phyloP scores from a whole-genome alignment of 306 rosid species.

The Mimosa bimucronata region DNA sequence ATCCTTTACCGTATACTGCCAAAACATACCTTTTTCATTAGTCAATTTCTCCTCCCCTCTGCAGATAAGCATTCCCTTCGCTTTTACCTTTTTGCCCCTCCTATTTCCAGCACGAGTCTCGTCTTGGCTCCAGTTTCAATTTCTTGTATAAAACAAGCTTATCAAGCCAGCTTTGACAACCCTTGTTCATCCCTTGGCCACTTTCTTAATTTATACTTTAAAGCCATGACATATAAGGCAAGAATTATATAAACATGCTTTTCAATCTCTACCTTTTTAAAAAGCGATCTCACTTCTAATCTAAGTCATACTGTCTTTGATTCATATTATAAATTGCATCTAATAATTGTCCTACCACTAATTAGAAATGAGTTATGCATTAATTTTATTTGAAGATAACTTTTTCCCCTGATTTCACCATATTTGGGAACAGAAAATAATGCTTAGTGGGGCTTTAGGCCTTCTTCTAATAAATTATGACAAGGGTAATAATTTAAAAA shows the following conservation, averaged over 20 bases:
- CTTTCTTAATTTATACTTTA: not conserved
- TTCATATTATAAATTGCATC: too few relatives aligned
- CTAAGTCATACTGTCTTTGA: not conserved
- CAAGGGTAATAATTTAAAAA: too few relatives aligned
- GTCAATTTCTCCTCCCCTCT: not conserved
- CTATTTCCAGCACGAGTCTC: not conserved
- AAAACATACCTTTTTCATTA: conserved; percentile 54
- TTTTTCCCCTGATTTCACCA: too few relatives aligned
- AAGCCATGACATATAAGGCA: not conserved
- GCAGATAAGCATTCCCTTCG: not conserved
- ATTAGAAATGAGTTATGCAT: too few relatives aligned
- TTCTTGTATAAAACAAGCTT: not conserved
- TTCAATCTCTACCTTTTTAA: not conserved
- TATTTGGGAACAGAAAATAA: not conserved
- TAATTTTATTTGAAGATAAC: too few relatives aligned
- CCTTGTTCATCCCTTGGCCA: not conserved
- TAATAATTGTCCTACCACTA: too few relatives aligned
- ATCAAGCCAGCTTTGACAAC: too few relatives aligned
- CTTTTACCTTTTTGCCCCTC: not conserved
- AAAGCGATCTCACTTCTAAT: not conserved
- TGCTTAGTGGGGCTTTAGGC: not conserved
- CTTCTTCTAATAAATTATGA: not conserved
- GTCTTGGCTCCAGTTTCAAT: not conserved
- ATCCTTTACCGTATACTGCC: conserved; percentile 43
- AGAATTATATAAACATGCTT: too few relatives aligned